Evolutionary conservation across 768 basidiomycete species (phyloP).

Genomic region (Xerocomus spinulosus): DNA sequence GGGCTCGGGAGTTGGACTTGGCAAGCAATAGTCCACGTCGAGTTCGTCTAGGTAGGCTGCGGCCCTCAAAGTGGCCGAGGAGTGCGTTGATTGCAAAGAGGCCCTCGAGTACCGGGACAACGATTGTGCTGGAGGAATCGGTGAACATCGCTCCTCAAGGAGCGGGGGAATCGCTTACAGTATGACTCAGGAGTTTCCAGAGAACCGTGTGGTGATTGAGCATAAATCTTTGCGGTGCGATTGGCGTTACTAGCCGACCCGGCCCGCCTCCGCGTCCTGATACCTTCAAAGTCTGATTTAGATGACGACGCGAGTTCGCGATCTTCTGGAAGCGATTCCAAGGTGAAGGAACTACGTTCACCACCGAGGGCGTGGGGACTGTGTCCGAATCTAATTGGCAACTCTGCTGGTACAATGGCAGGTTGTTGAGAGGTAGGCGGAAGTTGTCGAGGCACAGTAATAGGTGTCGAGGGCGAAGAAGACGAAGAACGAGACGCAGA

Average conservation of each 20-base stretch:
- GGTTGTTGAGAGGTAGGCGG: slow-evolving; percentile 18
- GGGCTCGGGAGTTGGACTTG: slow-evolving; percentile 17
- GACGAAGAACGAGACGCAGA: slow-evolving; percentile 23
- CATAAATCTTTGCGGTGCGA: slow-evolving; percentile 19
- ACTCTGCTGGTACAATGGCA: slow-evolving; percentile 21
- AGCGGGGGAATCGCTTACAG: slow-evolving; percentile 8
- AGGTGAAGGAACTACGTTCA: slow-evolving; percentile 19
- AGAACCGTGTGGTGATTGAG: slow-evolving; percentile 6
- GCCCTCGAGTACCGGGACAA: slow-evolving; percentile 17
- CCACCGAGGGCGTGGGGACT: slow-evolving; percentile 18
- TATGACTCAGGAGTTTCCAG: slow-evolving; percentile 6
- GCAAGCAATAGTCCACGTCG: slow-evolving; percentile 26
- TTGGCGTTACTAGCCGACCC: slow-evolving; percentile 15
- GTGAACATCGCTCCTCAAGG: neutral
- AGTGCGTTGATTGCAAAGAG: slow-evolving; percentile 33
- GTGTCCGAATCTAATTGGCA: slow-evolving; percentile 24
- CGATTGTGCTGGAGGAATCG: slow-evolving; percentile 13
- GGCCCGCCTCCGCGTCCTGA: slow-evolving; percentile 16
- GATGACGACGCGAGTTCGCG: slow-evolving; percentile 33
- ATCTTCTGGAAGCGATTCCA: slow-evolving; percentile 53
- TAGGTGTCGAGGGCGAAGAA: slow-evolving; percentile 25
- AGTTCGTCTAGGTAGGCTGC: slow-evolving; percentile 29
- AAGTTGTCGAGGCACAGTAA: slow-evolving; percentile 13
- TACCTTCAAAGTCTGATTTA: slow-evolving; percentile 5
- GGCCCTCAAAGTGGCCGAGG: slow-evolving; percentile 21